These are phyloP conservation scores for Corynascus novoguineensis DNA, from an alignment of 495 filamentous ascomycete genomes.

Conservation along the genomic window DNA sequence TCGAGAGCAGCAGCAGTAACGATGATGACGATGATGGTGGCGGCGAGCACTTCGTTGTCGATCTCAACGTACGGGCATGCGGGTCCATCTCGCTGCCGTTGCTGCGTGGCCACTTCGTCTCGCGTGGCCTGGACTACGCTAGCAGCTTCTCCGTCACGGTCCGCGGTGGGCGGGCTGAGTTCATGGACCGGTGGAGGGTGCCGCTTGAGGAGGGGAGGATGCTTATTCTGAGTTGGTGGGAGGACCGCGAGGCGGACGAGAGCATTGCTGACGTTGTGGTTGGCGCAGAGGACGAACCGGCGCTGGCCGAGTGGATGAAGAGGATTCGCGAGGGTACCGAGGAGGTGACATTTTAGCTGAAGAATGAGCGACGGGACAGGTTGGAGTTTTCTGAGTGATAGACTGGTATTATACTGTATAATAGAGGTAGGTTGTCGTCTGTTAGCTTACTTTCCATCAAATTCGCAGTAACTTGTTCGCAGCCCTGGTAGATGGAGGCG, in stretches of 20 bases:
- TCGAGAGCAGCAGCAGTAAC: conserved; percentile 12
- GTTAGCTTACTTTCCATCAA: no score
- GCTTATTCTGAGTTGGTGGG: conserved; percentile 29
- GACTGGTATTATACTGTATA: no score
- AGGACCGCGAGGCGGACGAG: conserved; percentile 16
- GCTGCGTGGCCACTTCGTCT: conserved; percentile 22
- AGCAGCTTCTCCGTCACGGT: conserved; percentile 22
- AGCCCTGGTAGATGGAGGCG: no score
- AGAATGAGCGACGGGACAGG: no score
- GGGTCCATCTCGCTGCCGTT: conserved; percentile 28
- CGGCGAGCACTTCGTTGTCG: conserved; percentile 24
- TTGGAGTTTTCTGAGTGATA: no score
- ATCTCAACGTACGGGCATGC: conserved; percentile 33
- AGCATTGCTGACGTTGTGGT: conserved; percentile 30
- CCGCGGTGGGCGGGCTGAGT: conserved; percentile 13
- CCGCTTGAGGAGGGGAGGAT: conserved; percentile 23
- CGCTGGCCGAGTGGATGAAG: conserved; percentile 19
- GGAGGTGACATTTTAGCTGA: conserved; percentile 27
- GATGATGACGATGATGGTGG: not conserved
- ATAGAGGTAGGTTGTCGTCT: no score
- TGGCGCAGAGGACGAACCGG: conserved; percentile 21
- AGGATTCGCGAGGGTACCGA: conserved; percentile 19
- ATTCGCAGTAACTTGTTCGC: no score
- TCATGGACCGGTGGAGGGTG: conserved; percentile 20
- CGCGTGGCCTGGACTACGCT: conserved; percentile 22